These are phyloP conservation scores for Bothriochloa decipiens DNA, from an alignment of 176 grass and related monocot genomes.

Conservation along the genomic window DNA sequence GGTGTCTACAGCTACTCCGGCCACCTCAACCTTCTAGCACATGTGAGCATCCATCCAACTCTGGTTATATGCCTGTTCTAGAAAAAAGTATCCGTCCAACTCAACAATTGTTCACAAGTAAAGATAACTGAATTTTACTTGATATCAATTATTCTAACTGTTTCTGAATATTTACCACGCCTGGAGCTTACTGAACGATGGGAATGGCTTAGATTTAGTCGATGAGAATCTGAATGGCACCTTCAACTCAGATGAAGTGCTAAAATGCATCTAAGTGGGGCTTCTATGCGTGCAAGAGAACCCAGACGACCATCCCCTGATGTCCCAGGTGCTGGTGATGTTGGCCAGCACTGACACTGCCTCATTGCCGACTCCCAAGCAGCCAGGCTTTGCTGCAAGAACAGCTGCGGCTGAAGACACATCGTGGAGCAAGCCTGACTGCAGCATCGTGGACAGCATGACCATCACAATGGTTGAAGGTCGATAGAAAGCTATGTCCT, in stretches of 20 bases:
- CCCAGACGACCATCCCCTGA: constrained; percentile 58
- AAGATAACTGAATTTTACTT: background rate
- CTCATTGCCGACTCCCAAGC: constrained; percentile 47
- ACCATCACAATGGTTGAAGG: constrained; percentile 58
- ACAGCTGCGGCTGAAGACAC: constrained; percentile 34
- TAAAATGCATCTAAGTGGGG: constrained; percentile 57
- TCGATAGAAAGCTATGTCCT: constrained; percentile 24
- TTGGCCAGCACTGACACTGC: constrained; percentile 39
- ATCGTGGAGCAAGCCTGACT: constrained; percentile 50
- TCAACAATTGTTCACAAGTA: background rate
- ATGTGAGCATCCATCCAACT: constrained; percentile 41
- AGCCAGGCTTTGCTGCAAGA: constrained; percentile 57
- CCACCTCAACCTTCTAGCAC: constrained; percentile 57
- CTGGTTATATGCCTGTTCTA: no score
- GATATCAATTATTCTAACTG: background rate
- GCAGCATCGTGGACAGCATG: constrained; percentile 51
- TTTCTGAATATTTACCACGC: constrained; percentile 32
- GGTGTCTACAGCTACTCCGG: constrained; percentile 47
- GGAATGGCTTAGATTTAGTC: constrained; percentile 49
- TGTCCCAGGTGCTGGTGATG: constrained; percentile 61
- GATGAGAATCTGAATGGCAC: constrained; percentile 47
- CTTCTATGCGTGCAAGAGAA: constrained; percentile 66
- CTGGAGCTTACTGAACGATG: constrained; percentile 55
- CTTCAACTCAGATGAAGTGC: constrained; percentile 44
- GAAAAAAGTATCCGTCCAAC: constrained; percentile 15